Evolutionary conservation across 2,329 filamentous ascomycete genomes (phyloP).

Genomic region (Botrytis fragariae): DNA sequence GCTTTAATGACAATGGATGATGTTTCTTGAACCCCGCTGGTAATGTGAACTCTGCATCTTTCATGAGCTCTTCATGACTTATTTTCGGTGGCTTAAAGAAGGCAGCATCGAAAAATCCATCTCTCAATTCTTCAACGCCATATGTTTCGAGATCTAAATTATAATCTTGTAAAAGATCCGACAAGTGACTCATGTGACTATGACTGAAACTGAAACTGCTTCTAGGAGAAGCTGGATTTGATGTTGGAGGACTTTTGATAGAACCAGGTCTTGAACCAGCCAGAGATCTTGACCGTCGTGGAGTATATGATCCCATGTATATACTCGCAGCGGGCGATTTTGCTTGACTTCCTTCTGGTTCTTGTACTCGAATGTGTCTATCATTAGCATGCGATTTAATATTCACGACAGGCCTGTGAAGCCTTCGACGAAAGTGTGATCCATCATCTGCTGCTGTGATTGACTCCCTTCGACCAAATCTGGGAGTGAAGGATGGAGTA

Average conservation of each 20-base stretch:
- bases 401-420: slow-evolving; percentile 9
- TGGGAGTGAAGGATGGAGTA: slow-evolving; percentile 20
- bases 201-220: slow-evolving; percentile 35
- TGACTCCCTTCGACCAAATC: slow-evolving; percentile 1
- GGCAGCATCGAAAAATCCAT: slow-evolving; percentile 46
- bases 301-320: slow-evolving; percentile 39
- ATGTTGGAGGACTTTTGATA: slow-evolving; percentile 27
- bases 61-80: slow-evolving; percentile 43
- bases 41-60: slow-evolving; percentile 46
- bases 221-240: slow-evolving; percentile 32
- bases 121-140: slow-evolving; percentile 43
- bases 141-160: slow-evolving; percentile 43
- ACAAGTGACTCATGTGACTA: slow-evolving; percentile 29
- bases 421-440: slow-evolving; percentile 27
- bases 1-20: slow-evolving; percentile 47
- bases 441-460: slow-evolving; percentile 19
- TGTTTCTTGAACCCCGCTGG: slow-evolving; percentile 47
- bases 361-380: slow-evolving; percentile 34
- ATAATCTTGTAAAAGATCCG: slow-evolving; percentile 37
- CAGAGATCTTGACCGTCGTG: slow-evolving; percentile 32
- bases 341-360: slow-evolving; percentile 25
- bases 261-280: slow-evolving; percentile 17
- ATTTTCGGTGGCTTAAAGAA: slow-evolving; percentile 44
- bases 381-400: slow-evolving; percentile 19
- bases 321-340: slow-evolving; percentile 34